These are phyloP conservation scores for Acanthamoeba culbertsoni DNA, from an alignment of 208 protist genomes.

Conservation along the genomic window DNA sequence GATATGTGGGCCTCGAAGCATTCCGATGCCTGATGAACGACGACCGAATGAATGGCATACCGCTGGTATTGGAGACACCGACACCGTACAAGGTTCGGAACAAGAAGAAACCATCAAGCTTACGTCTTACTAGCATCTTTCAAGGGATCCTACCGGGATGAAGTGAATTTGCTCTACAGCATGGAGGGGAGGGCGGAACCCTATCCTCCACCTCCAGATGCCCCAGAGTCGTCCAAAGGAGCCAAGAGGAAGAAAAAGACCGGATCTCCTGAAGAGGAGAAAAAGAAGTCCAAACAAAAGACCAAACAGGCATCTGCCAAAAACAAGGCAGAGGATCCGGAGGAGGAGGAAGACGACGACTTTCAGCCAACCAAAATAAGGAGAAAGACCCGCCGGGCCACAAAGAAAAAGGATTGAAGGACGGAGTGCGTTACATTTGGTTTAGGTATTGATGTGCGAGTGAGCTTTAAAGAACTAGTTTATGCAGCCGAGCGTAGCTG, in stretches of 20 bases:
- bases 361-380: not conserved
- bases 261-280: not conserved
- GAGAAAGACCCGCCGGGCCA: not conserved
- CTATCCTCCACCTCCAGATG: not conserved
- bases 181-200: not conserved
- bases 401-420: not conserved
- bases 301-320: not conserved
- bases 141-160: not conserved
- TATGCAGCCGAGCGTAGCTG: no score
- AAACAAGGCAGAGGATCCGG: not conserved
- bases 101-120: not conserved
- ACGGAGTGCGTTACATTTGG: not conserved
- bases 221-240: not conserved
- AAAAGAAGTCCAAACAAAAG: not conserved
- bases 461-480: no score
- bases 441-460: no score
- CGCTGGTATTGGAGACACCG: constrained; percentile 72
- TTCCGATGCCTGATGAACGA: constrained; percentile 72
- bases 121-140: not conserved
- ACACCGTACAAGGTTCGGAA: not conserved
- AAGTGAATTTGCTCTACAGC: not conserved
- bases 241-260: not conserved
- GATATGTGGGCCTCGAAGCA: constrained; percentile 47
- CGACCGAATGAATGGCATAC: constrained; percentile 62
- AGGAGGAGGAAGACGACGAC: not conserved